Evolutionary conservation across 176 grass and related monocot species (phyloP).

Genomic region (Zizania latifolia): DNA sequence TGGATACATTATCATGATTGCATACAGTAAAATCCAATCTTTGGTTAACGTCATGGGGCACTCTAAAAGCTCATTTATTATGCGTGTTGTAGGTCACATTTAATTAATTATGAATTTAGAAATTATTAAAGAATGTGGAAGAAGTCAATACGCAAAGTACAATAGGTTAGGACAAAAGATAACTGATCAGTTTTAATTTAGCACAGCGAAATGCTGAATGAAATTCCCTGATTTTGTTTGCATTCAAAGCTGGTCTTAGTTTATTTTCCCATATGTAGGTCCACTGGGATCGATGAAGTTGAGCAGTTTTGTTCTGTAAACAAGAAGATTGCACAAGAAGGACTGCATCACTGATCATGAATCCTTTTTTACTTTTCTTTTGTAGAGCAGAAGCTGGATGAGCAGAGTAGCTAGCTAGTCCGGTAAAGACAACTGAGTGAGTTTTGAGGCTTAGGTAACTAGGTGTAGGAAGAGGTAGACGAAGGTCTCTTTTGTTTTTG

Average conservation of each 20-base stretch:
- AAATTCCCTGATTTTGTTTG: background rate
- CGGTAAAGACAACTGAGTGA: background rate
- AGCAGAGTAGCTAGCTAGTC: background rate
- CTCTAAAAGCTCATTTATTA: no score
- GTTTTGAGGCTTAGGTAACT: background rate
- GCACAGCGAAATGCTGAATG: no score
- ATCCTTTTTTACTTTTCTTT: slow-evolving; percentile 29
- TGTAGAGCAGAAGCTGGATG: slow-evolving; percentile 10
- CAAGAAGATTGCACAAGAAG: slow-evolving; percentile 17
- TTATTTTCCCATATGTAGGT: background rate
- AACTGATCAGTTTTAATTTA: slow-evolving; percentile 3
- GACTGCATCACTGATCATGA: slow-evolving; percentile 1
- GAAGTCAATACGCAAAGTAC: slow-evolving; percentile 14
- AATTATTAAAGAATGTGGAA: background rate
- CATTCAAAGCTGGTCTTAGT: background rate
- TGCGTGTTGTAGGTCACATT: no score
- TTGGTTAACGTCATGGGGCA: no score
- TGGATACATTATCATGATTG: no score
- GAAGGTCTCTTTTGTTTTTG: slow-evolving; percentile 14
- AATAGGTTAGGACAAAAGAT: background rate
- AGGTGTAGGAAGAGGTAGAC: background rate
- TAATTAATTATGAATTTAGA: no score
- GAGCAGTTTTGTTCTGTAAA: background rate
- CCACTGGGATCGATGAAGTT: background rate
- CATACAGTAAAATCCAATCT: no score